These are phyloP conservation scores for Serendipita sp. DNA, from an alignment of 1,284 basidiomycete genomes.

Conservation along the genomic window DNA sequence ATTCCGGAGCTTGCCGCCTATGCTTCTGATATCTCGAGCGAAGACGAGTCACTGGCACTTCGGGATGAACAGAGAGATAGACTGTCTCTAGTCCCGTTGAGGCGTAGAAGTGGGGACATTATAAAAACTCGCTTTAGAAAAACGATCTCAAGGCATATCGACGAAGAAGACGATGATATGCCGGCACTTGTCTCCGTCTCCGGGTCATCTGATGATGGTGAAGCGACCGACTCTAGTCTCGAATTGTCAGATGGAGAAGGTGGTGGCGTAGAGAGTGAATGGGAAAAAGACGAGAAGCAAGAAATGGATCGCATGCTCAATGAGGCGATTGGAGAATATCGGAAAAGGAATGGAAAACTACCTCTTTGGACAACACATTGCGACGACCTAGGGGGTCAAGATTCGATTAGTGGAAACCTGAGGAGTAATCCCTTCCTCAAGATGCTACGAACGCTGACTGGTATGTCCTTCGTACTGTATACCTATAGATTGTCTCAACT, in stretches of 20 bases:
- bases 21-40: not conserved
- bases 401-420: not conserved
- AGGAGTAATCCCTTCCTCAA: not conserved
- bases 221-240: not conserved
- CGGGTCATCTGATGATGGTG: not conserved
- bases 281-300: not conserved
- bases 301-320: not conserved
- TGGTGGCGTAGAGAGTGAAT: not conserved
- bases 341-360: not conserved
- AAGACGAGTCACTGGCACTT: not conserved
- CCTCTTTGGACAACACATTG: not conserved
- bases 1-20: not conserved
- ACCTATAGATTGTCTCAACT: not conserved
- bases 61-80: not conserved
- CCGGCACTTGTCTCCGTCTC: not conserved
- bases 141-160: not conserved
- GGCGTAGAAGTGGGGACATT: not conserved
- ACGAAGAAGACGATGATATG: not conserved
- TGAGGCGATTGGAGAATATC: not conserved
- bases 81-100: not conserved
- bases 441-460: not conserved
- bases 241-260: not conserved
- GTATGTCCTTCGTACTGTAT: not conserved
- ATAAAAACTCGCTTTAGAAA: not conserved
- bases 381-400: not conserved